Percentiles rank a stretch among this genome's conserved stretches.
Conservation (phyloP, 345 rosid genomes). For the Aethionema arabicum region DNA sequence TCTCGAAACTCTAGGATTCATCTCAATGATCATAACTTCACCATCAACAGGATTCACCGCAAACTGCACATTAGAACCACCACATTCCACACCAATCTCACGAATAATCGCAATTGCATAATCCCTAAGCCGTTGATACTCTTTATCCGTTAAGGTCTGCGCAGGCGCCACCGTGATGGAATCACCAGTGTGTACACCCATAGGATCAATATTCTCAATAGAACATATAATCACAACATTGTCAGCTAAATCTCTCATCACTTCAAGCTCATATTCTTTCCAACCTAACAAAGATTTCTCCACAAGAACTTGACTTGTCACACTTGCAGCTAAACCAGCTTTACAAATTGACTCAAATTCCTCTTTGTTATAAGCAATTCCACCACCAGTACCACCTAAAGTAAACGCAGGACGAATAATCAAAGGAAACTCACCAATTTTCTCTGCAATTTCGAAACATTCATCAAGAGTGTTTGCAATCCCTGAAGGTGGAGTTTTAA, state of each 20-base stretch:
- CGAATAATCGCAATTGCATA: conserved; percentile 81
- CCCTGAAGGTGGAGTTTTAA: conserved; percentile 94
- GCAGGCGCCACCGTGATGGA: conserved; percentile 99
- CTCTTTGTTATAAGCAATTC: conserved; percentile 90
- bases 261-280: conserved; percentile 98
- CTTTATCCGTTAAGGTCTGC: conserved; percentile 90
- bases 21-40: conserved; percentile 97
- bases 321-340: conserved; percentile 83
- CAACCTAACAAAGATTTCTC: conserved; percentile 96
- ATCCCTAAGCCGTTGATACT: conserved; percentile 91
- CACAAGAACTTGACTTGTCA: conserved; percentile 84
- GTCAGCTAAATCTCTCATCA: conserved; percentile 96
- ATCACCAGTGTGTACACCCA: conserved; percentile 99
- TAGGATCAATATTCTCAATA: conserved; percentile 94
- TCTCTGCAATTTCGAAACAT: conserved; percentile 64
- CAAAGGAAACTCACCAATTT: conserved; percentile 91
- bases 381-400: conserved; percentile 96
- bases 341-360: conserved; percentile 87
- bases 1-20: conserved; percentile 98
- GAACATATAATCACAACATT: conserved; percentile 97
- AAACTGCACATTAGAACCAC: conserved; percentile 98
- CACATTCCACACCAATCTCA: conserved; percentile 99
- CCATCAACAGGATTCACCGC: conserved; percentile 94
- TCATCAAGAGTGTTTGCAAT: conserved; percentile 81
- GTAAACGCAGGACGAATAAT: conserved; percentile 97